Base-by-base conservation (phyloP, 257 asterid genomes). In the Nemophila menziesii region DNA sequence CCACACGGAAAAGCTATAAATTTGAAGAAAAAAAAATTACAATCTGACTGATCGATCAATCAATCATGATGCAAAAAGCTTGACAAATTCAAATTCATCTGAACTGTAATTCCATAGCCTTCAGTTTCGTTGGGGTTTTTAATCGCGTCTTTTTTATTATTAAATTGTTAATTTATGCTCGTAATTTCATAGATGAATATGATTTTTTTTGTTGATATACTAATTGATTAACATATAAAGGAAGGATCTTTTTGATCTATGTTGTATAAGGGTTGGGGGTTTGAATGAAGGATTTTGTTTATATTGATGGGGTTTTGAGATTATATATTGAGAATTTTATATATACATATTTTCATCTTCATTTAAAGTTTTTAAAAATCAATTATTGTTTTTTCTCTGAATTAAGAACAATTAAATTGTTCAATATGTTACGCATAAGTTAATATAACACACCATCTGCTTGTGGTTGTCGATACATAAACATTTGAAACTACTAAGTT, bases 81-180 rank as follows among this genome's bases (percentile, higher is more conserved):
- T 39, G 46, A 50, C 19, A 43, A 16, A 53, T 36, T 60, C 61
- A 43, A 41, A 33, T 61, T 58, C 34, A 43, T 55, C 7, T 52
- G 57, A 58, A 49, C 62, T 57, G 69, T 67, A 67, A 62, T 62
- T 44, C 39, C 66, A 20, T 23, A 13, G 39, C 52, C 62, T 50
- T 60, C 29, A 38, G 21, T 63, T 56, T 34, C 41, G 16, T 50
- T 18, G 48, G 56, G 47, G n/a, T 24, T 41, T 55, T 6, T 14
- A 3, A 50, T 39, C 47, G 20, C 22, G n/a, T 17, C 20, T 13
- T 18, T 2, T 49, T 40, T 40, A 4, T 40, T 17, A 13, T 41
- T 41, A 19, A n/a, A n/a, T 14, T n/a, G 20, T 3, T 39, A 8
- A 2, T 15, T 40, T 11, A 40, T 40, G 16, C 15, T 8, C 11